A percentile compares a stretch with the other conserved stretches of the same genome.
phyloP scores from a whole-genome alignment of 2,329 filamentous ascomycete genomes.

The Ceratocystis cacaofunesta region DNA sequence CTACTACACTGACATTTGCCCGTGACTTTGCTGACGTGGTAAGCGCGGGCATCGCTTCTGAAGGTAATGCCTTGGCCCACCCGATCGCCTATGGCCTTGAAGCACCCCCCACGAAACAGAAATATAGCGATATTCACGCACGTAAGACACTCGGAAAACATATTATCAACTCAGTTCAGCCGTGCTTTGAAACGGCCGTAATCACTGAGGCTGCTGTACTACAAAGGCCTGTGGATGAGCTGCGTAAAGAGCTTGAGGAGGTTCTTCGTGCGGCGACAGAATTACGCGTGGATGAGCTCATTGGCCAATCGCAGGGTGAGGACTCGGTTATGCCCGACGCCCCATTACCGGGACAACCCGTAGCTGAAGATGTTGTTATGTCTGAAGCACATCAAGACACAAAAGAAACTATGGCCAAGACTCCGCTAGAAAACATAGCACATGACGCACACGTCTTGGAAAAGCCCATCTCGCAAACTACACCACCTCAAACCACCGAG shows the following conservation, averaged over 20 bases:
- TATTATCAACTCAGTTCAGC: slow-evolving; percentile 71
- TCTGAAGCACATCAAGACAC: neutral
- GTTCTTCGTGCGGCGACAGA: slow-evolving; percentile 56
- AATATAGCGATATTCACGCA: slow-evolving; percentile 57
- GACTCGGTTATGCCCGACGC: slow-evolving; percentile 18
- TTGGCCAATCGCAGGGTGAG: neutral
- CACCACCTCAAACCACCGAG: slow-evolving; percentile 12
- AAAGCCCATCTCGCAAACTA: slow-evolving; percentile 7
- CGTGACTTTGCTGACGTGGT: slow-evolving; percentile 42
- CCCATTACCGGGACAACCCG: neutral
- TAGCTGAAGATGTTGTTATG: neutral
- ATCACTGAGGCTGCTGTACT: slow-evolving; percentile 70
- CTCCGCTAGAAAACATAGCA: neutral
- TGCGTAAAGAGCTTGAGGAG: slow-evolving; percentile 58
- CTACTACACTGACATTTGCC: slow-evolving; percentile 41
- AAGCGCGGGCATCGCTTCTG: slow-evolving; percentile 35
- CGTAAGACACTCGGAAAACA: slow-evolving; percentile 75
- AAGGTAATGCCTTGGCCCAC: slow-evolving; percentile 23
- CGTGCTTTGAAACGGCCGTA: slow-evolving; percentile 59
- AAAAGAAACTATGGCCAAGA: neutral
- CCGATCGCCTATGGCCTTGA: slow-evolving; percentile 25
- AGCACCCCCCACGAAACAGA: slow-evolving; percentile 37
- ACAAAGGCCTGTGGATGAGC: slow-evolving; percentile 51
- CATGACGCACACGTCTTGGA: neutral
- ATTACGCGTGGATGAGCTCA: slow-evolving; percentile 18